Conservation (phyloP, 768 basidiomycete genomes). For the Obba rivulosa region DNA sequence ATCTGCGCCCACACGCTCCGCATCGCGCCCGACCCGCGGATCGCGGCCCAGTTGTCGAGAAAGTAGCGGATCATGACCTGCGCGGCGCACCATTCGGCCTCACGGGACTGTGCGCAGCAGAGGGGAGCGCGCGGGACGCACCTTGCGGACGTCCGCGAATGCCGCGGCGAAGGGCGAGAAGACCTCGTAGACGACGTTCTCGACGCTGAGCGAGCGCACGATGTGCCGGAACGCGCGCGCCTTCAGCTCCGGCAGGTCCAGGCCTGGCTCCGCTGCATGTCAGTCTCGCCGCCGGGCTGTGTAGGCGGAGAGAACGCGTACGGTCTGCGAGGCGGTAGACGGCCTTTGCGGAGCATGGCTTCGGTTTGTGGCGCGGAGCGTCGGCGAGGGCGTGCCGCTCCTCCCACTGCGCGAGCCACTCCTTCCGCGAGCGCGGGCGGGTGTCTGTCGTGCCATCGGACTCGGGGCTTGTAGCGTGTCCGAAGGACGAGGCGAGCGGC, state of each 20-base stretch:
- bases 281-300: not conserved
- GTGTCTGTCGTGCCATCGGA: conserved; percentile 9
- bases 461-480: conserved; percentile 18
- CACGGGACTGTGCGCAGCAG: not conserved
- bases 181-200: conserved; percentile 81
- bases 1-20: conserved; percentile 82
- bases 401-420: conserved; percentile 76
- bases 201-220: conserved; percentile 63
- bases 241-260: conserved; percentile 69
- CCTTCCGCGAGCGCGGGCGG: conserved; percentile 38
- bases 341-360: conserved; percentile 81
- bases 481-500: conserved; percentile 71
- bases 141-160: conserved; percentile 78
- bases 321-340: conserved; percentile 81
- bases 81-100: not conserved
- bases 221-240: conserved; percentile 76
- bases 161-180: conserved; percentile 82
- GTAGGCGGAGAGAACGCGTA: conserved; percentile 29
- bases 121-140: conserved; percentile 16
- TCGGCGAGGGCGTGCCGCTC: conserved; percentile 39
- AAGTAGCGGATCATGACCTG: conserved; percentile 73
- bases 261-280: conserved; percentile 40
- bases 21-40: conserved; percentile 82
- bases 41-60: conserved; percentile 76
- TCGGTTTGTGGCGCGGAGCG: conserved; percentile 35